Evolutionary conservation across 75 land plant species (phyloP), one percentile per base, ranked within the genome.

Genomic region (Cryptomeria japonica): DNA sequence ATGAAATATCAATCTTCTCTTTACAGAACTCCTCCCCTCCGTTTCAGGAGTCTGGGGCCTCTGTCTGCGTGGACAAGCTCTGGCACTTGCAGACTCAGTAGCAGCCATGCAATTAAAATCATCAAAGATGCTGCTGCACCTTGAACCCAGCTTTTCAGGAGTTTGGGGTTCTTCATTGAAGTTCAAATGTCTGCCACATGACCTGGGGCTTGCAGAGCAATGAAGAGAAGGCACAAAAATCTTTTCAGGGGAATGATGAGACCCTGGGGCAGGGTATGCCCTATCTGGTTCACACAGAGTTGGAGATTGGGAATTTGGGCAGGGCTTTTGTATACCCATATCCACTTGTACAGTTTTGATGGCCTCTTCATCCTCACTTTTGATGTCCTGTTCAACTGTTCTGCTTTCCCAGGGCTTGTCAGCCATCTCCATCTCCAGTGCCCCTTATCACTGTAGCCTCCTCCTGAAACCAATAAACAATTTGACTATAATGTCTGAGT

Each of bases 51-150:
- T 97, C 18, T 89, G 82, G 3, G 96, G 96, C 84, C 99, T 90
- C 88, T 94, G 99, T 86, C 95, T 93, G 3, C 99, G 95, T 18
- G 99, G 94, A 64, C 99, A 89, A 6, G 88, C 61, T 85, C 93
- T 90, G 6, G 99, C 99, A 82, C 92, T 94, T 2, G 99, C 96
- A 49, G 99, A 98, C 85, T 98, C 96, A 31, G 99, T 97, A 41
- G 96, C 93, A 14, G 95, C 93, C 99, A 96, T 98, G 93, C 97
- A 98, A 90, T 95, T 98, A 34, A 99, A 99, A 11, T 84, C 87
- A 14, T 79, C 61, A 77, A 80, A 80, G 2, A 87, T 80, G 14
- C 75, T 89, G 55, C 90, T 85, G 77, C 88, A 37, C 61, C 89
- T 80, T 31, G 88, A 83, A 37, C 90, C 86, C 53, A 49, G 53